phyloP scores from a whole-genome alignment of 495 filamentous ascomycete species.

The Podospora pseudopauciseta region DNA sequence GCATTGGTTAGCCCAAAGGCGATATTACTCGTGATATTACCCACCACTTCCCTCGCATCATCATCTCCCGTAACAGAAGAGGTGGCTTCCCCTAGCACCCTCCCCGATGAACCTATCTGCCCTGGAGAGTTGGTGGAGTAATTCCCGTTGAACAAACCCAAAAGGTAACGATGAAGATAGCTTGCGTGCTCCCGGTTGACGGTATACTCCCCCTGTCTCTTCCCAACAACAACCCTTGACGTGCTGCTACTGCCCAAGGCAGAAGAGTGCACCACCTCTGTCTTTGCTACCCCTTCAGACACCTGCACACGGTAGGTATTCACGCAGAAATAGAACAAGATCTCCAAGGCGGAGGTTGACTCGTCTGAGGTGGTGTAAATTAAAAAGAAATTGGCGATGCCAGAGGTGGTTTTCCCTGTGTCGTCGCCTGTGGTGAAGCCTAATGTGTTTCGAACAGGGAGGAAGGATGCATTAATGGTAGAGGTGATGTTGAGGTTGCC shows the following conservation, averaged over 20 bases:
- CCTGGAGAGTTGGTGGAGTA: conserved; percentile 3
- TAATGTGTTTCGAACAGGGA: conserved; percentile 19
- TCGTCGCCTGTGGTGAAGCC: conserved; percentile 22
- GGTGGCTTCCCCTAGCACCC: conserved; percentile 15
- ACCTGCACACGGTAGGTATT: conserved; percentile 27
- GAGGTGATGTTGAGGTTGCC: conserved; percentile 29
- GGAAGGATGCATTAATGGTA: conserved; percentile 10
- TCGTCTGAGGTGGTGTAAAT: conserved; percentile 26
- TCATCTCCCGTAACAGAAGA: conserved; percentile 8
- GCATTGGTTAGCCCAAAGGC: conserved; percentile 26
- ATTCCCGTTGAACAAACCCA: neutral
- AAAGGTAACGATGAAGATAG: conserved; percentile 15
- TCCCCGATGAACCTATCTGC: conserved; percentile 18
- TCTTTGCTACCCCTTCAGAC: conserved; percentile 15
- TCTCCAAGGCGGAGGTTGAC: conserved; percentile 24
- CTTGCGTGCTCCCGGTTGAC: conserved; percentile 17
- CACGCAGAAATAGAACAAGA: conserved; percentile 31
- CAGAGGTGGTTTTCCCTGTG: conserved; percentile 13
- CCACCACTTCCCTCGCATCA: conserved; percentile 6
- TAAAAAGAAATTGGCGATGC: conserved; percentile 26
- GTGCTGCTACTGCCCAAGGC: neutral
- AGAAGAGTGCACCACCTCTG: conserved; percentile 21
- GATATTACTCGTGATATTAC: conserved; percentile 25
- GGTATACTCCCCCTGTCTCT: conserved; percentile 15
- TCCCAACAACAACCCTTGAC: neutral